phyloP scores from a whole-genome alignment of 208 protist species.

The Blastocrithidia nonstop region DNA sequence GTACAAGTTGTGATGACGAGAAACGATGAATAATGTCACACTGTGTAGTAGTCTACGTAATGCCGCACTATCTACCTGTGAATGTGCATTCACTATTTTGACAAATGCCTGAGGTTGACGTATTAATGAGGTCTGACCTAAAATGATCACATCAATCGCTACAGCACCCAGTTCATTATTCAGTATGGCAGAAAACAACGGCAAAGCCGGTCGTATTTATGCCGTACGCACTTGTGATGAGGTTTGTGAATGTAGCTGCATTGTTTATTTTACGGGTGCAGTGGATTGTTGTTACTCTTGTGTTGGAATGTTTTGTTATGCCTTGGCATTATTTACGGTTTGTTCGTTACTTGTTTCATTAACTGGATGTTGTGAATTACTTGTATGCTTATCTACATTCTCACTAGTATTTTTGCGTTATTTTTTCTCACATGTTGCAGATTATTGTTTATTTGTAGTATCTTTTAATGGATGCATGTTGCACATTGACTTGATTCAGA shows the following conservation, averaged over 20 bases:
- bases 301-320: too few species aligned
- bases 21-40: not conserved
- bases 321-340: too few species aligned
- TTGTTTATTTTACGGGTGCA: too few species aligned
- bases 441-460: too few species aligned
- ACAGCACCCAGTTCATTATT: constrained; percentile 34
- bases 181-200: constrained; percentile 22
- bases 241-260: not conserved
- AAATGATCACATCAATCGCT: constrained; percentile 42
- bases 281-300: constrained; percentile 2
- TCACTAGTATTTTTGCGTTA: too few species aligned
- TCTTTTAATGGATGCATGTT: too few species aligned
- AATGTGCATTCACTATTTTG: constrained; percentile 11
- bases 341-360: too few species aligned
- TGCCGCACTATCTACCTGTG: constrained; percentile 1
- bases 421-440: too few species aligned
- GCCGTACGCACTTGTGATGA: constrained; percentile 3
- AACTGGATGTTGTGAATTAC: too few species aligned
- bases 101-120: constrained; percentile 27
- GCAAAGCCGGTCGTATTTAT: constrained; percentile 8
- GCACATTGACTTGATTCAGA: too few species aligned
- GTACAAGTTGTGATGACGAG: not conserved
- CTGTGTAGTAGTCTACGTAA: not conserved
- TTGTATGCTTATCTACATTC: too few species aligned
- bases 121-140: constrained; percentile 15